phyloP scores from a whole-genome alignment of 495 filamentous ascomycete genomes.

The Neurospora sp. region DNA sequence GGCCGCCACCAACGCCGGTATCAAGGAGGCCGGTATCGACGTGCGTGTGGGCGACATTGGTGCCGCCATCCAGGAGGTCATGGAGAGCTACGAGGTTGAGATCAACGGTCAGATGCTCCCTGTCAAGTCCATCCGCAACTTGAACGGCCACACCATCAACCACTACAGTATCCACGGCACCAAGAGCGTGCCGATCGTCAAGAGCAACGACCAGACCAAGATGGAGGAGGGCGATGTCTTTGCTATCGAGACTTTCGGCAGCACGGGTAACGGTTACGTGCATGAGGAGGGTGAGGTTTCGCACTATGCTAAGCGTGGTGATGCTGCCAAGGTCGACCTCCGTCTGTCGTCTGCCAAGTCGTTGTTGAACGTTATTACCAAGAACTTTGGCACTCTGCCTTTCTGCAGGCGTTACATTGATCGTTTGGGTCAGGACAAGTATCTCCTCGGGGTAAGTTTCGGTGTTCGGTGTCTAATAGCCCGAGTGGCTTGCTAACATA shows the following conservation, averaged over 20 bases:
- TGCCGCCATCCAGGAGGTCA: constrained; percentile 68
- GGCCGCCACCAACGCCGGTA: constrained; percentile 79
- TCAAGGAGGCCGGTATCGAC: constrained; percentile 78
- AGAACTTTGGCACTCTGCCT: constrained; percentile 84
- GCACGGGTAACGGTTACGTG: constrained; percentile 79
- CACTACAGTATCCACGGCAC: constrained; percentile 78
- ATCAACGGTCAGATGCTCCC: constrained; percentile 67
- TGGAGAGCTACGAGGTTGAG: constrained; percentile 84
- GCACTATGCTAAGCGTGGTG: constrained; percentile 59
- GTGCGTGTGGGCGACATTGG: constrained; percentile 70
- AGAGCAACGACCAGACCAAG: constrained; percentile 66
- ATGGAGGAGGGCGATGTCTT: constrained; percentile 95
- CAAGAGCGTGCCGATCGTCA: constrained; percentile 87
- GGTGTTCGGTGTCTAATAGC: background rate
- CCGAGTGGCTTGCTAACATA: background rate
- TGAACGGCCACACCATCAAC: constrained; percentile 82
- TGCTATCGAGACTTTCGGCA: constrained; percentile 90
- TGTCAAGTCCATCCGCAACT: constrained; percentile 76
- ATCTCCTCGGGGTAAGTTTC: constrained; percentile 63
- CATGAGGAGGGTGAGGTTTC: constrained; percentile 74
- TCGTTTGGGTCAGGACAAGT: constrained; percentile 77
- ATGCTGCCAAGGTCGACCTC: constrained; percentile 57
- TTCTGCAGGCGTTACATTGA: constrained; percentile 83
- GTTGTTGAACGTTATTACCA: constrained; percentile 74
- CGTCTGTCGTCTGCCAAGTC: constrained; percentile 70